Evolutionary conservation across 768 basidiomycete species (phyloP).

Genomic region (Pleurotus citrinopileatus): DNA sequence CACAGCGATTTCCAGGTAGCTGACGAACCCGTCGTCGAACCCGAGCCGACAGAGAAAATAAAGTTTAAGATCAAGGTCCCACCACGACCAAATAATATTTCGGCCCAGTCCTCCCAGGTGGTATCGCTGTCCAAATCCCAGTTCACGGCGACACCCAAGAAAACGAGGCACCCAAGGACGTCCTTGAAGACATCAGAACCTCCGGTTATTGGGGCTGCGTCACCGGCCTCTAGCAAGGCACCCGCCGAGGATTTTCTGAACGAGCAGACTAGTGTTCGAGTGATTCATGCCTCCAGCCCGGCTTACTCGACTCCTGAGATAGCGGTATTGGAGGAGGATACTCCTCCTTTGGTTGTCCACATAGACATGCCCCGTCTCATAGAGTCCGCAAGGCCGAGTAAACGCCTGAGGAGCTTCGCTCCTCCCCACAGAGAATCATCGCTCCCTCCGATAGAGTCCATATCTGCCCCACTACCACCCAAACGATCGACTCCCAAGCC

Average conservation of each 20-base stretch:
- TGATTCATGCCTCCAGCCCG: slow-evolving; percentile 13
- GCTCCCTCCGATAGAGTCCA: slow-evolving; percentile 24
- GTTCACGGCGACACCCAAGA: slow-evolving; percentile 7
- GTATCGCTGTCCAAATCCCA: slow-evolving; percentile 22
- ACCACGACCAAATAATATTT: slow-evolving; percentile 19
- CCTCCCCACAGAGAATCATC: slow-evolving; percentile 19
- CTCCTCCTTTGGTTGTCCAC: slow-evolving; percentile 10
- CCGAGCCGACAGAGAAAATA: slow-evolving; percentile 26
- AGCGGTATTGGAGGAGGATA: slow-evolving; percentile 15
- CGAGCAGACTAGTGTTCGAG: neutral
- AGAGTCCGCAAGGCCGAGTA: slow-evolving; percentile 5
- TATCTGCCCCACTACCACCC: slow-evolving; percentile 15
- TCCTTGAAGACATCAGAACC: neutral
- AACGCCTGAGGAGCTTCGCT: slow-evolving; percentile 8
- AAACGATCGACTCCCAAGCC: slow-evolving; percentile 7
- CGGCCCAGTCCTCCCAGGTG: slow-evolving; percentile 19
- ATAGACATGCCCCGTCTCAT: neutral
- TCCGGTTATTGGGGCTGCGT: neutral
- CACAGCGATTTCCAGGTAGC: slow-evolving; percentile 11
- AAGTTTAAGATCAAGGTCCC: slow-evolving; percentile 36
- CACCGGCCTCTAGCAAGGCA: neutral
- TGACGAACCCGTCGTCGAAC: slow-evolving; percentile 28
- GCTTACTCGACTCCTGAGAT: slow-evolving; percentile 29
- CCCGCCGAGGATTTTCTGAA: neutral
- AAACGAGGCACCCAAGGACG: neutral